Percentiles rank a stretch among this genome's conserved stretches.
phyloP scores from a whole-genome alignment of 257 asterid genomes.

The Nicotiana tabacum region DNA sequence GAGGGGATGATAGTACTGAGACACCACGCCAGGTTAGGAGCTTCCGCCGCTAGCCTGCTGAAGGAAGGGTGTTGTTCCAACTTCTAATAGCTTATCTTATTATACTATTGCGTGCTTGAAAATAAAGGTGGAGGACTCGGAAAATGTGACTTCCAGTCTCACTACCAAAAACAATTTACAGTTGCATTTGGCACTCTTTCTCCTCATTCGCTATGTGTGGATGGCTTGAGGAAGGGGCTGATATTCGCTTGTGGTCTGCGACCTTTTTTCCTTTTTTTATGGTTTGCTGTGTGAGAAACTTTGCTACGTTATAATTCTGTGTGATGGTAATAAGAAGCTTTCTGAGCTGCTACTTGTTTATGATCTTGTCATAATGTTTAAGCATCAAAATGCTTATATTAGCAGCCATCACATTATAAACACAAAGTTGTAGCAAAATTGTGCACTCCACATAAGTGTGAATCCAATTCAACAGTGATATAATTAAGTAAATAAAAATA shows the following conservation, averaged over 20 bases:
- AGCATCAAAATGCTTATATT: not conserved
- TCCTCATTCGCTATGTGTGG: not conserved
- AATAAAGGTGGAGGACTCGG: constrained; percentile 7
- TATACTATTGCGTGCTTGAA: not conserved
- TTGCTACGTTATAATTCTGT: not conserved
- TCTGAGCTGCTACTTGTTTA: not conserved
- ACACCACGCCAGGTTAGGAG: constrained; percentile 24
- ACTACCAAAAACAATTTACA: not conserved
- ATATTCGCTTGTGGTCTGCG: not conserved
- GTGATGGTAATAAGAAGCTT: not conserved
- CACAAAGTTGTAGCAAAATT: not conserved
- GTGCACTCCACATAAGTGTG: not conserved
- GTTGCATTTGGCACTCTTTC: not conserved
- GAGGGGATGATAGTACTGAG: constrained; percentile 7
- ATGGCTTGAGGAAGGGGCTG: not conserved
- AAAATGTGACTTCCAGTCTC: not conserved
- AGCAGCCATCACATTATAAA: not conserved
- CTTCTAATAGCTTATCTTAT: not conserved
- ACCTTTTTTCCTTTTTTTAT: not conserved
- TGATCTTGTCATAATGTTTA: not conserved
- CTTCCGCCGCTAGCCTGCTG: constrained; percentile 30
- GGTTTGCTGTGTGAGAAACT: not conserved
- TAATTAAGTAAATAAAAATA: not conserved
- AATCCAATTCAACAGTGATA: not conserved
- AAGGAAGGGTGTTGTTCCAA: not conserved